Base-by-base conservation (phyloP, 2,329 filamentous ascomycete species). In the Delphinella strobiligena region DNA sequence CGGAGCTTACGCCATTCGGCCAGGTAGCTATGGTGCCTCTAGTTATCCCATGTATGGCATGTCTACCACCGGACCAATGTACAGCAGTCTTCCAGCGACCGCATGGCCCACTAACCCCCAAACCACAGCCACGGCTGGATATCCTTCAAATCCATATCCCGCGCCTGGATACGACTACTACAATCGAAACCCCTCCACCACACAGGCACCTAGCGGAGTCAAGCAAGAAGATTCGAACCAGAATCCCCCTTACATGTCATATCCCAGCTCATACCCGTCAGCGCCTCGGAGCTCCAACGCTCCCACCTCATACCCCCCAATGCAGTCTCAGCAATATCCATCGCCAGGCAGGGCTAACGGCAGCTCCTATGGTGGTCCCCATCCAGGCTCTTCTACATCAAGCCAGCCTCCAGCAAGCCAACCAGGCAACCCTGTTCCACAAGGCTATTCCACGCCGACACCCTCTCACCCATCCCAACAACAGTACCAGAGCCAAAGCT, bases 11-110 rank as follows among this genome's bases (percentile, higher is more conserved):
- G 49, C 47, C 22, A 51, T 57, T 29, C 43, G 54, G 19, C 51
- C 51, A 2, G 51, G 51, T 8, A 51, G 53, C 39, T 60, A 58
- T 34, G 27, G 49, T 40, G 24, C 32, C 4, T 9, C 52, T 45
- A 32, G 51, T 24, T 55, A 58, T 31, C 49, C 49, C 11, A 51
- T 58, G 51, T 58, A 57, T 35, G 47, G 46, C 9, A 49, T 52
- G 14, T 22, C 47, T 14, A 45, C 53, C 12, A 46, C 45, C 2
- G 48, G 43, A n/a, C 43, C 47, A 18, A 47, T 55, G 37, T 59
- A 58, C 38, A 44, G 45, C 5, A 47, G 38, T 15, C 43, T 53
- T 42, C 49, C 52, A 8, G 46, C 45, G 16, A 46, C 51, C n/a
- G 43, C 51, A 7, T 52, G 49, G 35, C 47, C 53, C 4, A 40